Conservation (phyloP, 169 alveolate genomes). For the Plasmodium adleri region DNA sequence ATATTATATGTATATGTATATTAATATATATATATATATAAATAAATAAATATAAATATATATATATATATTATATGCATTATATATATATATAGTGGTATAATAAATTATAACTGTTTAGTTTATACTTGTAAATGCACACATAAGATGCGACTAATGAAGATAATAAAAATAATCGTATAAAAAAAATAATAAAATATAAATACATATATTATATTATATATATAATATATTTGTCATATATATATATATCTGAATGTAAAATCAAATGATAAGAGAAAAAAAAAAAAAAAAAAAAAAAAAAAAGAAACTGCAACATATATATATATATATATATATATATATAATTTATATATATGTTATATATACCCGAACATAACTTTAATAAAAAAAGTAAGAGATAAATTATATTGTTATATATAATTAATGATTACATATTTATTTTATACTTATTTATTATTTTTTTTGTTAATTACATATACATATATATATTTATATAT, state of each 20-base stretch:
- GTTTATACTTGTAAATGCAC: neutral
- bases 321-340: no score
- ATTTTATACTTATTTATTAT: neutral
- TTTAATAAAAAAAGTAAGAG: constrained; percentile 23
- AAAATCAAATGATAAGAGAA: no score
- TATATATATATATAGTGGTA: constrained; percentile 12
- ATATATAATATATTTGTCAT: no score
- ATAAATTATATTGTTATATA: neutral
- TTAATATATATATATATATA: neutral
- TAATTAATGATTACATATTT: neutral
- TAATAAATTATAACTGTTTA: constrained; percentile 17
- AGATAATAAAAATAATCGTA: constrained; percentile 9
- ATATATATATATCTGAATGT: no score
- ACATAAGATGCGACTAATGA: neutral
- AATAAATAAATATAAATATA: neutral
- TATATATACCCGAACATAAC: constrained; percentile 17
- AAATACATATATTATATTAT: no score
- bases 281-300: no score
- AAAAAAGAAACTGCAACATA: no score
- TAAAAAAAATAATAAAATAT: no score
- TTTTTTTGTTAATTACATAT: neutral
- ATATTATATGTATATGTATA: neutral
- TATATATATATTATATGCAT: neutral
- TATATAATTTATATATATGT: no score
- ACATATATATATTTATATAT: constrained; percentile 2